Evolutionary conservation across 148 eudicot genomes (phyloP).

Genomic region (Vaccinium vitisidaea): DNA sequence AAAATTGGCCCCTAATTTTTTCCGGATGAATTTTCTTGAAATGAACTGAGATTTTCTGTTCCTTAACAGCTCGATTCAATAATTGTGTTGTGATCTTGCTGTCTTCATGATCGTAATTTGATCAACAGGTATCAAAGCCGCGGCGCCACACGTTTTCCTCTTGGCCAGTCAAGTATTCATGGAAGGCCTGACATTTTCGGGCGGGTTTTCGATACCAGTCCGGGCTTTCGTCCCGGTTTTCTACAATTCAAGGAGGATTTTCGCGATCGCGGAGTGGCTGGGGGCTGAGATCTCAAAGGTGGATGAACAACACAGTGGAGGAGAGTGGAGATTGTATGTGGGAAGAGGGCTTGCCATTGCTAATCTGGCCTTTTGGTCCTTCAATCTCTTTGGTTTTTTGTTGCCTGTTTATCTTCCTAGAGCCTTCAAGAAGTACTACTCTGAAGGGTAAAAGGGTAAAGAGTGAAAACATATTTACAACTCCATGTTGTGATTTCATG

Average conservation of each 20-base stretch:
- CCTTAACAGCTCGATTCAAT: too few relatives aligned
- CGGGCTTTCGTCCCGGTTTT: conserved; percentile 75
- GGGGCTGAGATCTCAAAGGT: conserved; percentile 36
- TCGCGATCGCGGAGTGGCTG: conserved; percentile 53
- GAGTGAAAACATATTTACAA: not conserved
- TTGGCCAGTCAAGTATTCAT: conserved; percentile 67
- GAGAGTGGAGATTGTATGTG: conserved; percentile 36
- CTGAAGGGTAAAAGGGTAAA: conserved; percentile 25
- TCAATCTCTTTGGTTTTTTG: conserved; percentile 80
- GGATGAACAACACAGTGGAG: conserved; percentile 29
- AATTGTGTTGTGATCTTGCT: not conserved
- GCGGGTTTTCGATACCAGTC: conserved; percentile 67
- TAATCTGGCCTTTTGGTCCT: conserved; percentile 66
- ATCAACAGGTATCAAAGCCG: conserved; percentile 48
- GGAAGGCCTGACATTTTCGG: conserved; percentile 61
- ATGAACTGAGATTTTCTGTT: too few relatives aligned
- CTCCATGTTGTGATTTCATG: not conserved
- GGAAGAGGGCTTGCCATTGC: conserved; percentile 61
- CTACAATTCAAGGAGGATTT: conserved; percentile 60
- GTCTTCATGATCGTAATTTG: not conserved
- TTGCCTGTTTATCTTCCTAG: conserved; percentile 82
- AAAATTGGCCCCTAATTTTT: too few relatives aligned
- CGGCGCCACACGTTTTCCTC: conserved; percentile 72
- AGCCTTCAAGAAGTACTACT: conserved; percentile 62
- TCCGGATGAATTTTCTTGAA: too few relatives aligned